phyloP scores from a whole-genome alignment of 169 alveolate genomes.

The Plasmodium fragile region DNA sequence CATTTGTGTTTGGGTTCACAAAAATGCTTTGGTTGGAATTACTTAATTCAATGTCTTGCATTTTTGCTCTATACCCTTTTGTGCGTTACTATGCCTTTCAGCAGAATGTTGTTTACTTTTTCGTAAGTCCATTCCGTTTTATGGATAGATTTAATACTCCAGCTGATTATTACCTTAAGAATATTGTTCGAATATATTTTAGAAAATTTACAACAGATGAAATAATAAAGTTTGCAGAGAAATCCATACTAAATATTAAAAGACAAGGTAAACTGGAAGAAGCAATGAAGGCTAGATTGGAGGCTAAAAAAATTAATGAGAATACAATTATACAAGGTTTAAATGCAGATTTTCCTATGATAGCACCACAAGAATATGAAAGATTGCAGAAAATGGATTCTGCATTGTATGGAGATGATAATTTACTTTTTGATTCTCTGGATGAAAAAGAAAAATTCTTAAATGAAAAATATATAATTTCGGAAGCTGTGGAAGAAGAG shows the following conservation, averaged over 20 bases:
- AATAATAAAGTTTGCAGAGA: background rate
- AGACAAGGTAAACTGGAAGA: background rate
- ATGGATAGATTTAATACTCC: conserved; percentile 9
- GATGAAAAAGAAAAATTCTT: background rate
- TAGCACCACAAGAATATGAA: conserved; percentile 44
- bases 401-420: background rate
- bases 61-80: background rate
- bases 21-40: background rate
- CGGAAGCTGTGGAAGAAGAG: background rate
- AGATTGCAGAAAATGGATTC: background rate
- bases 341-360: background rate
- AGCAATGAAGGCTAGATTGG: background rate
- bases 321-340: conserved; percentile 8
- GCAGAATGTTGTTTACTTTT: conserved; percentile 1
- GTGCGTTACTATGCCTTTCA: conserved; percentile 10
- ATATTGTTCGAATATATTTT: conserved; percentile 4
- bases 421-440: background rate
- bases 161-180: conserved; percentile 1
- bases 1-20: background rate
- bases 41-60: background rate
- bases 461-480: background rate
- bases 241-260: background rate
- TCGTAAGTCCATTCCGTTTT: conserved; percentile 12
- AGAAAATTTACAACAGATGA: conserved; percentile 21
- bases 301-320: background rate